Evolutionary conservation across 2,329 filamentous ascomycete genomes (phyloP).

Genomic region (Aspergillus flavus): DNA sequence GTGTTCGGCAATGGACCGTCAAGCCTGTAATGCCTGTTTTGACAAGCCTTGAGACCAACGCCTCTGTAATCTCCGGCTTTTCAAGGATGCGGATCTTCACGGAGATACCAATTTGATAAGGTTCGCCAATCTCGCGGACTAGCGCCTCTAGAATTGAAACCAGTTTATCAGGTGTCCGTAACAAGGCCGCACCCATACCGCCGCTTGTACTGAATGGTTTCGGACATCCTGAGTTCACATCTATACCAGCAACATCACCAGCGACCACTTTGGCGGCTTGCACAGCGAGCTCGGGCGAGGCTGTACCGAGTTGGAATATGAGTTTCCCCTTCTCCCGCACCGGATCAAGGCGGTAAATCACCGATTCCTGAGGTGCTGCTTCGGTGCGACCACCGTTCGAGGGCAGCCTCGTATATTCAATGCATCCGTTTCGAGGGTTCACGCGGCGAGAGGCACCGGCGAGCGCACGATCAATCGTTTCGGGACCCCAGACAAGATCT

Average conservation of each 20-base stretch:
- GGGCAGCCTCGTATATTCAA: constrained; percentile 80
- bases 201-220: constrained; percentile 93
- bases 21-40: constrained; percentile 88
- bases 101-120: constrained; percentile 87
- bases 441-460: constrained; percentile 80
- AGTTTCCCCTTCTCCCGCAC: constrained; percentile 72
- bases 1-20: constrained; percentile 94
- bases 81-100: constrained; percentile 94
- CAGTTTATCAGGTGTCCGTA: constrained; percentile 81
- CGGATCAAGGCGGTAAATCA: constrained; percentile 85
- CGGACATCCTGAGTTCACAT: constrained; percentile 97
- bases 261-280: constrained; percentile 83
- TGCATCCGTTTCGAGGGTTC: constrained; percentile 74
- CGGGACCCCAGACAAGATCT: constrained; percentile 96
- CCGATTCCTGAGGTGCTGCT: constrained; percentile 55
- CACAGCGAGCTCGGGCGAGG: constrained; percentile 79
- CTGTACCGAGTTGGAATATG: constrained; percentile 91
- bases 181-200: constrained; percentile 92
- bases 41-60: constrained; percentile 75
- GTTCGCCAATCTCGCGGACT: constrained; percentile 73
- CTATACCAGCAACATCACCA: constrained; percentile 86
- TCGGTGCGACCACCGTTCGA: constrained; percentile 62
- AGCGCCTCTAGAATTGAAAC: constrained; percentile 81
- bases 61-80: constrained; percentile 72
- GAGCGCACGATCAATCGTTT: constrained; percentile 89